Conservation (phyloP, 768 basidiomycete species). For the Tricholomella constricta region DNA sequence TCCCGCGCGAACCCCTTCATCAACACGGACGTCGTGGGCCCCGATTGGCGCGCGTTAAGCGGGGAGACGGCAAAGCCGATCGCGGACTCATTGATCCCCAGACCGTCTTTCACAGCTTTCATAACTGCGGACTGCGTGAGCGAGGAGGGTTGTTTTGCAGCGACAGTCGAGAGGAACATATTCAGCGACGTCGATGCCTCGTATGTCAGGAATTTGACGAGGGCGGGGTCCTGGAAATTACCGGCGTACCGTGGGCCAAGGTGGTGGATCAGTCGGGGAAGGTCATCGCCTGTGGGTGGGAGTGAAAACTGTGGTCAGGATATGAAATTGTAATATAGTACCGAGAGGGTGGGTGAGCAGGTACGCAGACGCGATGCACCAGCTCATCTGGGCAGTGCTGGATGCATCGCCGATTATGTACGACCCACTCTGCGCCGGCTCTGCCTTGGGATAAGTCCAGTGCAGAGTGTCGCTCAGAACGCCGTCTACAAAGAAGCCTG, state of each 20-base stretch:
- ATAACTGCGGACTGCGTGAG: slow-evolving; percentile 37
- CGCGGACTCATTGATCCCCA: slow-evolving; percentile 40
- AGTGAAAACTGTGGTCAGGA: not conserved
- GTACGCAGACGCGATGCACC: slow-evolving; percentile 71
- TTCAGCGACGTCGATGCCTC: slow-evolving; percentile 83
- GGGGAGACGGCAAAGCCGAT: slow-evolving; percentile 47
- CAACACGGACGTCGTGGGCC: slow-evolving; percentile 13
- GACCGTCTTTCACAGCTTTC: slow-evolving; percentile 52
- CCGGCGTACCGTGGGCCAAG: slow-evolving; percentile 79
- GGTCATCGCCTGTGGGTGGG: slow-evolving; percentile 56
- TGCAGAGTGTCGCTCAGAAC: slow-evolving; percentile 62
- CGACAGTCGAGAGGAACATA: slow-evolving; percentile 62
- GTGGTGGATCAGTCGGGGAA: slow-evolving; percentile 76
- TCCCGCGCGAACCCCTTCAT: slow-evolving; percentile 20
- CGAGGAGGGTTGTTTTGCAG: slow-evolving; percentile 34
- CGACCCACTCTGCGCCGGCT: slow-evolving; percentile 35
- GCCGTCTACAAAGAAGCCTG: slow-evolving; percentile 79
- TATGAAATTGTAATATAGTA: slow-evolving; percentile 22
- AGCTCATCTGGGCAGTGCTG: slow-evolving; percentile 48
- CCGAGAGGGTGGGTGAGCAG: slow-evolving; percentile 61
- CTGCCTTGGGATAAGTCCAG: slow-evolving; percentile 62
- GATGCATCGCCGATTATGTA: slow-evolving; percentile 62
- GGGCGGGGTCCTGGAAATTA: slow-evolving; percentile 70
- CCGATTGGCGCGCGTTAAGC: slow-evolving; percentile 23
- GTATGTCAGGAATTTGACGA: slow-evolving; percentile 81